Evolutionary conservation across 306 rosid genomes (phyloP), one percentile per base, ranked within the genome.

Genomic region (Canavalia gladiata): DNA sequence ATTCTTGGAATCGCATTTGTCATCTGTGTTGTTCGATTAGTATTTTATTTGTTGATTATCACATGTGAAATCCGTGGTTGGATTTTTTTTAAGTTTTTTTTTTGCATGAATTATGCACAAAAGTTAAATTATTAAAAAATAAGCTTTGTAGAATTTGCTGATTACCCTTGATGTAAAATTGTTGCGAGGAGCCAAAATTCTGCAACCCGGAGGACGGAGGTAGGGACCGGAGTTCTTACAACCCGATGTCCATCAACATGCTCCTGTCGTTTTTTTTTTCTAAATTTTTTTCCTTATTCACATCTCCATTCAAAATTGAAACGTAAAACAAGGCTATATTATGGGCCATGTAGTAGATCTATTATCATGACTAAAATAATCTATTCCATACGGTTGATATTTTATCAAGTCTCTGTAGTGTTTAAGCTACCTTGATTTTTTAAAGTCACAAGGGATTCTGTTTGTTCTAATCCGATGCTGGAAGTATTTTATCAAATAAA

Each of bases 1-100:
- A 34, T 77, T 59, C 64, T 59, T 80, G 57, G 77, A 41, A 37
- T 71, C 13, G 43, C 34, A 57, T 80, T 57, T 46, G 84, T 31
- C 30, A 41, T 60, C 46, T 55, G 25, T 59, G 66, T 8, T 51
- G 46, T 70, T 62, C 13, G 46, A 49, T 62, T 63, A 76, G 56
- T 68, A 37, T 42, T 54, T n/a, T 74, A 50, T 62, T 55, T 75
- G 84, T 59, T 69, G 35, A 67, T 42, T 45, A 12, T 57, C 49
- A 47, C 72, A n/a, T 59, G 82, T 68, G 57, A 59, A 77, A 57
- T 42, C 50, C 3, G 46, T 11, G 5, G 67, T 62, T 30, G 42
- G 84, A 62, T 29, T 29, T 18, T 63, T 41, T 30, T 39, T 6
- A 34, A 28, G 62, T 13, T 68, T 1, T 29, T 46, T 46, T 37